Percentiles rank a stretch among this genome's conserved stretches.
Conservation (phyloP, 331 rosid genomes). For the Acacia concinna region DNA sequence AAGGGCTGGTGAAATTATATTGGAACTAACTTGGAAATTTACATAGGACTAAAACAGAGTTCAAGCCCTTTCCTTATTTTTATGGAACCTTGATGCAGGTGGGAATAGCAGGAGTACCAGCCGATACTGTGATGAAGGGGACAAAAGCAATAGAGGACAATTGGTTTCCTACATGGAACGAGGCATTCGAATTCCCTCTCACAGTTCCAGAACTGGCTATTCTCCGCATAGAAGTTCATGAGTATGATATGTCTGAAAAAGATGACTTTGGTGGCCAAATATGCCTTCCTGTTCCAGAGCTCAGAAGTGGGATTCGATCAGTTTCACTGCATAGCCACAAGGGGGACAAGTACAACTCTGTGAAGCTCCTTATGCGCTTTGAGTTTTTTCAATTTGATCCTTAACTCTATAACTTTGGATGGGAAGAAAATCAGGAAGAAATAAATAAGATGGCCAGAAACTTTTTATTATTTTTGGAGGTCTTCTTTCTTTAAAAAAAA, state of each 20-base stretch:
- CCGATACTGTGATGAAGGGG: slow-evolving; percentile 68
- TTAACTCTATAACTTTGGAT: too few species aligned
- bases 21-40: not conserved
- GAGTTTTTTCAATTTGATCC: slow-evolving; percentile 52
- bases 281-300: slow-evolving; percentile 81
- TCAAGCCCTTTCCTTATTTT: not conserved
- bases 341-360: slow-evolving; percentile 65
- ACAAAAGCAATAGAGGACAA: slow-evolving; percentile 74
- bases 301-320: slow-evolving; percentile 76
- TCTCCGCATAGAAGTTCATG: slow-evolving; percentile 90
- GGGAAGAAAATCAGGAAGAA: too few species aligned
- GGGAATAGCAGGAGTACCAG: slow-evolving; percentile 92
- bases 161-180: slow-evolving; percentile 91
- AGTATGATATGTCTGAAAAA: slow-evolving; percentile 96
- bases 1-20: not conserved
- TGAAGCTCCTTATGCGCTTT: slow-evolving; percentile 85
- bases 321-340: slow-evolving; percentile 53
- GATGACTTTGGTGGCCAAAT: slow-evolving; percentile 98
- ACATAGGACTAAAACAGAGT: not conserved
- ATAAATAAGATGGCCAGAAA: too few species aligned
- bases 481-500: too few species aligned
- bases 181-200: slow-evolving; percentile 68
- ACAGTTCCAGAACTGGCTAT: slow-evolving; percentile 84
- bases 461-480: too few species aligned
- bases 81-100: slow-evolving; percentile 49